Conservation (phyloP, 257 asterid species). For the Nicotiana noctiflora region DNA sequence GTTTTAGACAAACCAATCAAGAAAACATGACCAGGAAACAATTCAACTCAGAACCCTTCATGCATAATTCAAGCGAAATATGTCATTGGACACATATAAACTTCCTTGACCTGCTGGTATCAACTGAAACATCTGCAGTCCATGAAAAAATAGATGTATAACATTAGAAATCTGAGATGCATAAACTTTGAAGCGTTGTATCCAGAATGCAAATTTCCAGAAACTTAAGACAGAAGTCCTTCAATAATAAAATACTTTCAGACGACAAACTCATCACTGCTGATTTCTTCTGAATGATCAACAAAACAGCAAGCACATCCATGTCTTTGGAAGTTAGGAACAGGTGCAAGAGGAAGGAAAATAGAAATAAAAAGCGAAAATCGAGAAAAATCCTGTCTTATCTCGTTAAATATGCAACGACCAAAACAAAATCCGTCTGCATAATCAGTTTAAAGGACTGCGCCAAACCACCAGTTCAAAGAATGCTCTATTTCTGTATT, state of each 20-base stretch:
- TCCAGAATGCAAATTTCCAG: not conserved
- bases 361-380: not conserved
- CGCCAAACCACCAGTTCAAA: not conserved
- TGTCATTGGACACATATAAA: constrained; percentile 79
- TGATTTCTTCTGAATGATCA: not conserved
- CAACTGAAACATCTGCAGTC: constrained; percentile 83
- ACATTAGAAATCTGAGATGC: not conserved
- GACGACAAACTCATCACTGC: not conserved
- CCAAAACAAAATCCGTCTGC: not conserved
- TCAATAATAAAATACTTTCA: not conserved
- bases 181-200: not conserved
- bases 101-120: constrained; percentile 84
- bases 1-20: constrained; percentile 17
- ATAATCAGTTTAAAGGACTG: not conserved
- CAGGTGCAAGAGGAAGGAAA: not conserved
- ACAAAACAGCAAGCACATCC: not conserved
- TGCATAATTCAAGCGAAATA: constrained; percentile 87
- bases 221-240: not conserved
- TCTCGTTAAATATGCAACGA: not conserved
- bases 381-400: not conserved
- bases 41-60: constrained; percentile 19
- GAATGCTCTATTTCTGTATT: not conserved
- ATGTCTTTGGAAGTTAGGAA: not conserved
- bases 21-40: constrained; percentile 4
- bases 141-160: not conserved